These are phyloP conservation scores for Pseudogymnoascus sp. DNA, from an alignment of 2,329 filamentous ascomycete species.

Conservation along the genomic window DNA sequence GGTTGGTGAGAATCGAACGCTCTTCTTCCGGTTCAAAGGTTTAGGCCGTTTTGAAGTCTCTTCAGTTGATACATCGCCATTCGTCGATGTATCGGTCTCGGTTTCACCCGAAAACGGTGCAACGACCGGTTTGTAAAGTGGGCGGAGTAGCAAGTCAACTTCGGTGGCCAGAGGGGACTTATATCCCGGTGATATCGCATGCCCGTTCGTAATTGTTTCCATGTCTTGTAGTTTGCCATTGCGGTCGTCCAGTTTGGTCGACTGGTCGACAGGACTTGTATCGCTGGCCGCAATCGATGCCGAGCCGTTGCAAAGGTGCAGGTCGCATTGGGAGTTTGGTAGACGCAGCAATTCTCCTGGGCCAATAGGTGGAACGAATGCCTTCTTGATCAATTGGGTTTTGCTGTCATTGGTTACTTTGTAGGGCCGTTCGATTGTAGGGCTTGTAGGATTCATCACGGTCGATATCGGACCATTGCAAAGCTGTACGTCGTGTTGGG, in stretches of 20 bases:
- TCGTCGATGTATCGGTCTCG: not conserved
- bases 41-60: not conserved
- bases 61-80: not conserved
- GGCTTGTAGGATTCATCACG: slow-evolving; percentile 5
- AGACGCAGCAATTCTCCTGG: slow-evolving; percentile 41
- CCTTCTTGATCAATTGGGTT: slow-evolving; percentile 1
- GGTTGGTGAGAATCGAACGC: slow-evolving; percentile 60
- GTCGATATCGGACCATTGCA: not conserved
- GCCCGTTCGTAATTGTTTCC: not conserved
- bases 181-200: not conserved
- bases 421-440: slow-evolving; percentile 11
- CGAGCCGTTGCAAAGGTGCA: not conserved
- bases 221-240: not conserved
- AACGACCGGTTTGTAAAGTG: not conserved
- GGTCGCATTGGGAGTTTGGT: slow-evolving; percentile 43
- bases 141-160: slow-evolving; percentile 2
- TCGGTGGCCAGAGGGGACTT: not conserved
- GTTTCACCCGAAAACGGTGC: not conserved
- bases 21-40: slow-evolving; percentile 40
- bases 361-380: slow-evolving; percentile 17
- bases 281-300: not conserved
- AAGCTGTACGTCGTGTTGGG: slow-evolving; percentile 29
- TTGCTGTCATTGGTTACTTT: not conserved
- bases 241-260: not conserved
- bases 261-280: not conserved